A percentile compares a stretch with the other conserved stretches of the same genome.
Conservation (phyloP, 139 green algal species). For the Asterochloris erici region DNA sequence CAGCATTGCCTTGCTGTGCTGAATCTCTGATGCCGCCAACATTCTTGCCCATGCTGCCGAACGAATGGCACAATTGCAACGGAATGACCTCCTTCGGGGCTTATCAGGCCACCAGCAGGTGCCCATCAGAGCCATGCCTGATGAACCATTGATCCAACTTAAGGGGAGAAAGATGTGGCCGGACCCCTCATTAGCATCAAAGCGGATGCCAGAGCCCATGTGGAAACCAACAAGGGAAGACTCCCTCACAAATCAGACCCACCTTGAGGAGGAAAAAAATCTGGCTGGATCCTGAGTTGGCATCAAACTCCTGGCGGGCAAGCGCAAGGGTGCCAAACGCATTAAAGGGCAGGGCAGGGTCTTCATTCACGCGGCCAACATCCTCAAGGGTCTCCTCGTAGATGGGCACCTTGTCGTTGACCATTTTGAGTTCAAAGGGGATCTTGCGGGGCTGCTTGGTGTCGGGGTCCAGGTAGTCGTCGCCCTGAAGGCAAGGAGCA, state of each 20-base stretch:
- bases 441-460: conserved; percentile 65
- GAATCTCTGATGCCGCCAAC: too few relatives aligned
- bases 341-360: conserved; percentile 96
- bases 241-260: background rate
- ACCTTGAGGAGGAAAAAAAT: conserved; percentile 97
- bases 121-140: too few relatives aligned
- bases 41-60: too few relatives aligned
- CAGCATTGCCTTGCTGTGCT: too few relatives aligned
- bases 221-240: too few relatives aligned
- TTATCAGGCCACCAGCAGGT: too few relatives aligned
- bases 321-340: conserved; percentile 96
- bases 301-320: conserved; percentile 93
- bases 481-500: conserved; percentile 21
- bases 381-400: conserved; percentile 97
- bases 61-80: too few relatives aligned
- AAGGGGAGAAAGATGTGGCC: too few relatives aligned
- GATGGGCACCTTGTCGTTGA: conserved; percentile 86
- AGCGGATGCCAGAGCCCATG: too few relatives aligned
- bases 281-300: conserved; percentile 86
- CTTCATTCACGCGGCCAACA: conserved; percentile 81
- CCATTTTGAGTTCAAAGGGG: conserved; percentile 90
- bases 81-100: too few relatives aligned
- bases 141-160: too few relatives aligned
- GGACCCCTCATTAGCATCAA: too few relatives aligned
- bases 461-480: conserved; percentile 36